Percentiles rank a stretch among this genome's conserved stretches.
These are phyloP conservation scores for Aspergillus puulaauensis DNA, from an alignment of 2,329 filamentous ascomycete genomes.

Conservation along the genomic window DNA sequence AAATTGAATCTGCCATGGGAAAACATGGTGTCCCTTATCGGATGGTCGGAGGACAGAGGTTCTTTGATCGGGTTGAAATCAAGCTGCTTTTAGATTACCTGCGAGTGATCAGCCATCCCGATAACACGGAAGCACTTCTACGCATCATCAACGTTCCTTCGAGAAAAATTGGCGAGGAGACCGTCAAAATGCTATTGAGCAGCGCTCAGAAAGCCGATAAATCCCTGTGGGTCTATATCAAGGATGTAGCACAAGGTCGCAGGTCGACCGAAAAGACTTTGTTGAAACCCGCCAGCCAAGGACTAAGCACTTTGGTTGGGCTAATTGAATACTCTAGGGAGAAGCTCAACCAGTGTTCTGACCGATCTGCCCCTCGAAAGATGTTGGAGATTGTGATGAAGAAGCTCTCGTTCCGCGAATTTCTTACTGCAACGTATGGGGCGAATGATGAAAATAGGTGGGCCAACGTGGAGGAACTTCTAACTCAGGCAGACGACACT, in stretches of 20 bases:
- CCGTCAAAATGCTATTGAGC: conserved; percentile 70
- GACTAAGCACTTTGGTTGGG: conserved; percentile 59
- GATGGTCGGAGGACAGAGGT: conserved; percentile 88
- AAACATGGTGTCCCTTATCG: conserved; percentile 81
- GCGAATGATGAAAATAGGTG: conserved; percentile 77
- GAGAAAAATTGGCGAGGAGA: conserved; percentile 76
- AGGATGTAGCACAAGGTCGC: conserved; percentile 56
- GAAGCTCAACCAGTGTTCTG: conserved; percentile 51
- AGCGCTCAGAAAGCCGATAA: conserved; percentile 71
- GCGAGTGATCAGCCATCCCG: conserved; percentile 76
- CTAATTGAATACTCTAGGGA: conserved; percentile 58
- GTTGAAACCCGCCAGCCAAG: conserved; percentile 55
- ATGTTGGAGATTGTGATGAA: conserved; percentile 59
- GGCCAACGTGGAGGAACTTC: conserved; percentile 88
- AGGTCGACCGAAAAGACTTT: conserved; percentile 54
- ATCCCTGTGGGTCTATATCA: conserved; percentile 74
- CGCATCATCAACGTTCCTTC: conserved; percentile 83
- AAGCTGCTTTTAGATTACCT: conserved; percentile 87
- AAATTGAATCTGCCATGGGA: conserved; percentile 80
- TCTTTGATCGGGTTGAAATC: conserved; percentile 89
- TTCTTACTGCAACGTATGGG: conserved; percentile 67
- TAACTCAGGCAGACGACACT: conserved; percentile 75
- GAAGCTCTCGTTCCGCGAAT: conserved; percentile 71
- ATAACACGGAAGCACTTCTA: conserved; percentile 81
- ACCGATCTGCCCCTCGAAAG: conserved; percentile 41